Conservation (phyloP, 148 eudicot species). For the Chenopodium album region DNA sequence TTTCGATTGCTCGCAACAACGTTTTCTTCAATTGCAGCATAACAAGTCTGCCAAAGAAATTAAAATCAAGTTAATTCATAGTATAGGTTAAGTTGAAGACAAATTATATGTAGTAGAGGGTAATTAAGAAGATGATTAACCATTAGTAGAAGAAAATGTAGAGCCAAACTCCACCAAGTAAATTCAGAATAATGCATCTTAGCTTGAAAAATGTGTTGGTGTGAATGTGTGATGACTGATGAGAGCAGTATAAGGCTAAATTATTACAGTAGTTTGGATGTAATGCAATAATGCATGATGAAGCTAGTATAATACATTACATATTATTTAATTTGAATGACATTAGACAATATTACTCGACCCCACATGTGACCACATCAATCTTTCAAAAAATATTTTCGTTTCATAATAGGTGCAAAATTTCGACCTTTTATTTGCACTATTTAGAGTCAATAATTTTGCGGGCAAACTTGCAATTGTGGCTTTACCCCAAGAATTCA, state of each 20-base stretch:
- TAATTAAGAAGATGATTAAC: background rate
- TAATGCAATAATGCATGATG: background rate
- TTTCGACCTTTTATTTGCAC: too few species aligned
- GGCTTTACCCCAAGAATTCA: too few species aligned
- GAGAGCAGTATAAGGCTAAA: background rate
- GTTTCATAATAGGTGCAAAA: too few species aligned
- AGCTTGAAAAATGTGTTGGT: background rate
- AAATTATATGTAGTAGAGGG: background rate
- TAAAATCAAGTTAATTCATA: background rate
- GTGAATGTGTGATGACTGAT: background rate
- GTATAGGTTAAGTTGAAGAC: background rate
- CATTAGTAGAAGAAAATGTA: background rate
- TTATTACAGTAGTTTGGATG: background rate
- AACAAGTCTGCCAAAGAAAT: background rate
- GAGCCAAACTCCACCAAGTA: conserved; percentile 11
- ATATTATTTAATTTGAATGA: background rate
- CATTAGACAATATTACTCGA: background rate
- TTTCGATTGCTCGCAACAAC: too few species aligned
- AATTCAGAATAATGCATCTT: conserved; percentile 18
- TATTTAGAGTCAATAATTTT: too few species aligned
- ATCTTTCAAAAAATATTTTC: too few species aligned
- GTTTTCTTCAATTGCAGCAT: background rate
- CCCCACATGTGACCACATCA: background rate
- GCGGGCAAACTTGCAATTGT: too few species aligned
- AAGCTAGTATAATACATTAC: too few species aligned